Percentiles rank a stretch among this genome's conserved stretches.
These are phyloP conservation scores for Sporothrix protearum DNA, from an alignment of 2,329 filamentous ascomycete species.

Conservation along the genomic window DNA sequence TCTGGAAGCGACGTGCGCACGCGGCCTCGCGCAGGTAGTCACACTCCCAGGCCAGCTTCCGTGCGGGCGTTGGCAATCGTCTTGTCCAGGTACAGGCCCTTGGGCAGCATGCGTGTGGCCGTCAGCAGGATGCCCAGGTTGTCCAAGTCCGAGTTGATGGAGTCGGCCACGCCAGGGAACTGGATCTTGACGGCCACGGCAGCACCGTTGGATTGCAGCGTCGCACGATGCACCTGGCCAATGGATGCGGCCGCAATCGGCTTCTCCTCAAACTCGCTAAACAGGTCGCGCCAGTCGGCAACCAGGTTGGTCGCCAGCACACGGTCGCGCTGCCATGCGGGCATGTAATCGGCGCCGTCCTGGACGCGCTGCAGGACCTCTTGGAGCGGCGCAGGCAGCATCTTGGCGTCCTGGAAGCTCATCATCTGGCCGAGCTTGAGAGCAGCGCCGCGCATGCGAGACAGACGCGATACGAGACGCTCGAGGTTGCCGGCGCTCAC, in stretches of 20 bases:
- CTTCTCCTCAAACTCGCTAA: constrained; percentile 78
- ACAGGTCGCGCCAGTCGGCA: constrained; percentile 77
- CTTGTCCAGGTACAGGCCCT: constrained; percentile 90
- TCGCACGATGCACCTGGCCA: constrained; percentile 87
- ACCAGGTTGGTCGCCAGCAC: constrained; percentile 79
- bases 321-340: constrained; percentile 81
- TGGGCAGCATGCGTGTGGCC: constrained; percentile 83
- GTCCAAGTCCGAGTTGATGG: constrained; percentile 93
- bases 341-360: constrained; percentile 97
- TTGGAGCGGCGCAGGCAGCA: constrained; percentile 83
- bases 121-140: constrained; percentile 89
- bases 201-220: constrained; percentile 68
- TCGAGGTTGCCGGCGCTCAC: constrained; percentile 89
- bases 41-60: constrained; percentile 96
- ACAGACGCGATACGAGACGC: constrained; percentile 84
- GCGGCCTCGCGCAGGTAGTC: constrained; percentile 88
- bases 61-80: constrained; percentile 92
- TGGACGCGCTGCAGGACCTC: constrained; percentile 91
- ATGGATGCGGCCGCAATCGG: constrained; percentile 96
- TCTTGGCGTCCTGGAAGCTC: constrained; percentile 95
- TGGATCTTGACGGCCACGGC: constrained; percentile 93
- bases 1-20: constrained; percentile 71
- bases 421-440: constrained; percentile 97
- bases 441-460: constrained; percentile 94
- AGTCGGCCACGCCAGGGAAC: constrained; percentile 92